These are phyloP conservation scores for Xylaria sp. DNA, from an alignment of 2,329 filamentous ascomycete genomes.

Conservation along the genomic window DNA sequence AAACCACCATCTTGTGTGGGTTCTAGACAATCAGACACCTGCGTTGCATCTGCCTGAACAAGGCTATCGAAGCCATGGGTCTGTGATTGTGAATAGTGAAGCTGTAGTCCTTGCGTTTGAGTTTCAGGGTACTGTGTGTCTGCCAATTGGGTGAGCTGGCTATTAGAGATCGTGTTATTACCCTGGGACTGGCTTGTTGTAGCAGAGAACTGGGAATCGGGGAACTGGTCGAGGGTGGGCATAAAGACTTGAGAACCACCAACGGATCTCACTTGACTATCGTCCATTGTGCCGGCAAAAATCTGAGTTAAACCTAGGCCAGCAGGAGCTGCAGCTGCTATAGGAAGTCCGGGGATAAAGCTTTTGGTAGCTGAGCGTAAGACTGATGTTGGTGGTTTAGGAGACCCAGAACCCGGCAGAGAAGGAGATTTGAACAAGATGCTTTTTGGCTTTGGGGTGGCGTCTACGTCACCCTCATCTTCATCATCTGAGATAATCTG, in stretches of 20 bases:
- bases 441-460: slow-evolving; percentile 63
- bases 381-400: slow-evolving; percentile 70
- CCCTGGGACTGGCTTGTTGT: slow-evolving; percentile 63
- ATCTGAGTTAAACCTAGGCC: slow-evolving; percentile 86
- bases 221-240: slow-evolving; percentile 67
- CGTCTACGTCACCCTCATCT: slow-evolving; percentile 58
- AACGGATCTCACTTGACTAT: slow-evolving; percentile 57
- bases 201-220: slow-evolving; percentile 71
- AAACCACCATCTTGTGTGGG: slow-evolving; percentile 86
- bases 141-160: slow-evolving; percentile 56
- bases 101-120: slow-evolving; percentile 59
- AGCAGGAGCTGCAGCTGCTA: slow-evolving; percentile 63
- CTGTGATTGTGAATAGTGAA: slow-evolving; percentile 71
- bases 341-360: slow-evolving; percentile 75
- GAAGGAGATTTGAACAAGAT: slow-evolving; percentile 56
- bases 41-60: slow-evolving; percentile 63
- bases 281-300: slow-evolving; percentile 89
- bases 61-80: slow-evolving; percentile 68
- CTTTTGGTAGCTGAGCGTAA: slow-evolving; percentile 75
- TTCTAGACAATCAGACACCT: slow-evolving; percentile 76
- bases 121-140: slow-evolving; percentile 55
- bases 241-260: slow-evolving; percentile 58
- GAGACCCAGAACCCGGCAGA: slow-evolving; percentile 58
- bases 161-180: slow-evolving; percentile 64
- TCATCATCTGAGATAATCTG: slow-evolving; percentile 73